A percentile compares a stretch with the other conserved stretches of the same genome.
Conservation (phyloP, 2,329 filamentous ascomycete species). For the Aureobasidium pullulans region DNA sequence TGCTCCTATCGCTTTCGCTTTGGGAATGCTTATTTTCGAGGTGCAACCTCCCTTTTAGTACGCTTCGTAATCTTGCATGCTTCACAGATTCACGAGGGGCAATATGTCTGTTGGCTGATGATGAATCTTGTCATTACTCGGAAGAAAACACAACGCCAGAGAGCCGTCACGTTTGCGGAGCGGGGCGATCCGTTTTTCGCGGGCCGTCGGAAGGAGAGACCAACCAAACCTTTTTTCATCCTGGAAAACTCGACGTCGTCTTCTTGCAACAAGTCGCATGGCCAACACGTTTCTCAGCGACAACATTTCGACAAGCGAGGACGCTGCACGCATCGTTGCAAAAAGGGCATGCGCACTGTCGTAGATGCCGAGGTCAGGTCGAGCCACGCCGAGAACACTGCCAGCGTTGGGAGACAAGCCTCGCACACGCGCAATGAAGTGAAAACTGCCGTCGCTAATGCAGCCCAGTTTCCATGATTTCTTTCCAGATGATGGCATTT, state of each 20-base stretch:
- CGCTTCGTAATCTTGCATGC: neutral
- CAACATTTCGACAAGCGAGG: neutral
- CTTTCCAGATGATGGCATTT: neutral
- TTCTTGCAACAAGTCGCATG: neutral
- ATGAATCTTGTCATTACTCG: neutral
- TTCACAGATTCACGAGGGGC: neutral
- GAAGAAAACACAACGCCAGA: neutral
- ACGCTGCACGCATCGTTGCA: neutral
- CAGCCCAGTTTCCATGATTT: neutral
- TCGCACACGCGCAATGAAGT: neutral
- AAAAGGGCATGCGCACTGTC: neutral
- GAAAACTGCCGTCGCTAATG: conserved; percentile 11
- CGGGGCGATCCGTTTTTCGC: conserved; percentile 8
- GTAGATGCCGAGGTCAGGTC: neutral
- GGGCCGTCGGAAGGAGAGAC: conserved; percentile 6
- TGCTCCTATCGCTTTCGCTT: neutral
- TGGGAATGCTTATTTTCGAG: neutral
- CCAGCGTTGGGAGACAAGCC: neutral
- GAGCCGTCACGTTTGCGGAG: conserved; percentile 6
- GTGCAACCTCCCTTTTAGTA: neutral
- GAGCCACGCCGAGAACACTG: neutral
- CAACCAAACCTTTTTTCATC: neutral
- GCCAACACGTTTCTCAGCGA: neutral
- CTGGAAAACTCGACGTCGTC: neutral
- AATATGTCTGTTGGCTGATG: neutral